Base-by-base conservation (phyloP, 306 rosid species). In the Acacia crassicarpa region DNA sequence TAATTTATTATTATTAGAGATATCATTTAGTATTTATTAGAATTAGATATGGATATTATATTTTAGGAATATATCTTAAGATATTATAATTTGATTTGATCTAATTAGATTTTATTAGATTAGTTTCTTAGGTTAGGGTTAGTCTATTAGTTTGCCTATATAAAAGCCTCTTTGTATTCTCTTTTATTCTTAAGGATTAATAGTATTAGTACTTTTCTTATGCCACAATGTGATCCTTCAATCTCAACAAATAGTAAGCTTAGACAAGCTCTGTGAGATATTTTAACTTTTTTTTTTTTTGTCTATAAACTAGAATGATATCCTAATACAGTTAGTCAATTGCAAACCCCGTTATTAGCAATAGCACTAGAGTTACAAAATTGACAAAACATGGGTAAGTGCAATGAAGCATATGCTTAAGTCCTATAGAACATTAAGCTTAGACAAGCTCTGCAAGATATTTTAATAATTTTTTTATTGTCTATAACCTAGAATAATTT, bases 401-500 rank as follows among this genome's bases (percentile, higher is more conserved):
- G 46, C 33, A 46, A 27, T 41, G 35, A 40, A 38, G 15, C 16
- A 71, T 67, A 48, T 19, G 78, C 9, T 48, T 38, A 62, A 58
- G 63, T 33, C 20, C 43, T 38, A 68, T 38, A 16, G 54, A 76
- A 32, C 65, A 72, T 22, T 23, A n/a, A 35, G 74, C 66, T 65
- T 54, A 20, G 20, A 54, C 5, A 51, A 32, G 49, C 63, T 41
- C 53, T 53, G 17, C 8, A 4, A 62, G 43, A 11, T 43, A n/a
- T 17, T 22, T 48, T 16, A 20, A 78, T 25, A 4, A 12, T 5
- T 44, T 23, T 23, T 51, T 51, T 38, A 16, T 33, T 61, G 23
- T 43, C 48, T 45, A 84, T 79, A 45, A 17, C 40, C 16, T 78
- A 59, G 44, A 69, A 76, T 70, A 40, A 51, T 43, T 65, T 54